Base-by-base conservation (phyloP, 345 rosid species). In the Rhizophora apiculata region DNA sequence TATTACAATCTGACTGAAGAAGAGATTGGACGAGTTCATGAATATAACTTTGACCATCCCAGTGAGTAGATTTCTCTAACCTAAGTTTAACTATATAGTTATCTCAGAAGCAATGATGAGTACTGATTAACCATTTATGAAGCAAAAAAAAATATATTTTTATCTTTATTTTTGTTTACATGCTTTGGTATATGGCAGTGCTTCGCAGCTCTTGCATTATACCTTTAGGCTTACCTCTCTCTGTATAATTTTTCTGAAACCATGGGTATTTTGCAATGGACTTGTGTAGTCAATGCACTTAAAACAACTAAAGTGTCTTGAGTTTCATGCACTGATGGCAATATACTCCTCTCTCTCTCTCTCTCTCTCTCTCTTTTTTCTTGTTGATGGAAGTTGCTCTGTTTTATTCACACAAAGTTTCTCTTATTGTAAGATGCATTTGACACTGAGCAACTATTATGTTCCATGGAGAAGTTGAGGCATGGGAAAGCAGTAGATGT, bases 21-120 rank as follows among this genome's bases (percentile, higher is more conserved):
- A 74, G 99, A 95, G 82, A 91, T 95, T 82, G 67, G 79, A 27
- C 82, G 79, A 74, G 99, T 95, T 78, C 88, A 87, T 75, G 99
- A 95, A 68, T 95, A 92, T 88, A 95, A 95, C 88, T 95, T 92
- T 86, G 99, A 95, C 76, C 99, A 92, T 85, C 99, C 98, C 51
- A 98, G 99, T 95, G 85, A 90, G 93, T 69, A 74, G 77, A 75
- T 74, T 71, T 82, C 61, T 62, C 31, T 59, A 26, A 43, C 15
- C 30, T 64, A 67, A 55, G 30, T 13, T 3, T 13, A 13, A 43
- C 49, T 43, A 13, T 43, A 43, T 43, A 43, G 49, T 43, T 43
- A 56, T 56, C 18, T 56, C 6, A 24, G 30, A 56, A 56, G 29
- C 16, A 6, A 24, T 56, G 60, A 56, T 56, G 30, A 56, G 60